phyloP scores from a whole-genome alignment of 1,284 basidiomycete genomes.

The Cerioporus squamosus region DNA sequence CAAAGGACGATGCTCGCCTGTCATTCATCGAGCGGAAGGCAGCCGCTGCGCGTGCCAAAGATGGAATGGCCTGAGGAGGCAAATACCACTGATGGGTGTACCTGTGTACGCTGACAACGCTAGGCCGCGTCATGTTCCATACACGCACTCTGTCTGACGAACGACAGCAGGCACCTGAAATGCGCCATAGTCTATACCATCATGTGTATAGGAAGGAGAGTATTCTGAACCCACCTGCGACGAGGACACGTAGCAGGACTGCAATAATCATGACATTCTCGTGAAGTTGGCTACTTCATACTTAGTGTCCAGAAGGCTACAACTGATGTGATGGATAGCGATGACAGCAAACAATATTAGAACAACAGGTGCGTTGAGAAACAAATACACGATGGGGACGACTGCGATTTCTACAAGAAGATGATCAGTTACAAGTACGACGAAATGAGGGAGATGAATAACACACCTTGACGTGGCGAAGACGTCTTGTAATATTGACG shows the following conservation, averaged over 20 bases:
- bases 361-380: constrained; percentile 13
- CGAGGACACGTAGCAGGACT: neutral
- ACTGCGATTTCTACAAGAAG: constrained; percentile 5
- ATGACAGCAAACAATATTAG: constrained; percentile 20
- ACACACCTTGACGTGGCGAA: constrained; percentile 18
- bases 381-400: constrained; percentile 20
- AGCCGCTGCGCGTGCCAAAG: no score
- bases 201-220: neutral
- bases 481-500: constrained; percentile 19
- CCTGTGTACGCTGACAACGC: no score
- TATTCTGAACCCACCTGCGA: neutral
- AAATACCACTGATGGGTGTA: no score
- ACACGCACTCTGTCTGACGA: no score
- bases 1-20: no score
- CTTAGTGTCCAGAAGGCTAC: constrained; percentile 2
- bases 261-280: neutral
- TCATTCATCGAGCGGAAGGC: no score
- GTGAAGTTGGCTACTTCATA: neutral
- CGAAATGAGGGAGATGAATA: no score
- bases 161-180: no score
- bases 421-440: neutral
- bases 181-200: no score
- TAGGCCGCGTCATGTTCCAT: neutral
- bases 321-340: constrained; percentile 14
- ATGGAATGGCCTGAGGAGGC: no score